Conservation (phyloP, 2,329 filamentous ascomycete species). For the Fusarium avenaceum region DNA sequence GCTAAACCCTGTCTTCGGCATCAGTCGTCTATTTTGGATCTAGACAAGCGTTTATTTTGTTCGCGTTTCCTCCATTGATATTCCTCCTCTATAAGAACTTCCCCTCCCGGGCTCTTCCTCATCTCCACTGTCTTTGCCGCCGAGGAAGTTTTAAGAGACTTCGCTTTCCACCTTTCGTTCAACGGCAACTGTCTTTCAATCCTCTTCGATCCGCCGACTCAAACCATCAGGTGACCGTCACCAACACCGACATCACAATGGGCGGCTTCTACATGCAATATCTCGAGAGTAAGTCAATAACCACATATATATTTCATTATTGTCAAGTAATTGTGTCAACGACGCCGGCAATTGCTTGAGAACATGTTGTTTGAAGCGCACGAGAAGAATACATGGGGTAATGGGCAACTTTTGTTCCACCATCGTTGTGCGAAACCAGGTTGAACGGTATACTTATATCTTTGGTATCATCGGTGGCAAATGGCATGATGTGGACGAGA, state of each 20-base stretch:
- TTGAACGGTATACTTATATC: conserved; percentile 5
- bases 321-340: conserved; percentile 36
- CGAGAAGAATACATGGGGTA: conserved; percentile 19
- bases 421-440: conserved; percentile 9
- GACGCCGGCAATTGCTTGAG: conserved; percentile 37
- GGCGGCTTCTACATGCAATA: conserved; percentile 79
- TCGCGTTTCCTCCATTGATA: conserved; percentile 31
- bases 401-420: conserved; percentile 20
- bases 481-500: conserved; percentile 9
- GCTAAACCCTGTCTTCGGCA: conserved; percentile 35
- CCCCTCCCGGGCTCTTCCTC: conserved; percentile 25
- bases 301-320: conserved; percentile 25
- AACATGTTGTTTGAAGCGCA: conserved; percentile 9
- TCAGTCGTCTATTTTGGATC: conserved; percentile 40
- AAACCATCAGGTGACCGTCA: conserved; percentile 45
- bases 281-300: conserved; percentile 75
- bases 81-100: conserved; percentile 19
- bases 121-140: conserved; percentile 26
- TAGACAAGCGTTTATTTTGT: conserved; percentile 46
- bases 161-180: conserved; percentile 42
- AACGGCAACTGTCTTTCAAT: conserved; percentile 28
- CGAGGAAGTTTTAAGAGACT: conserved; percentile 34
- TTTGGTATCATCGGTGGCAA: conserved; percentile 7
- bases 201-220: conserved; percentile 23
- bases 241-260: conserved; percentile 60